phyloP scores from a whole-genome alignment of 306 rosid genomes.

The Lagenaria siceraria region DNA sequence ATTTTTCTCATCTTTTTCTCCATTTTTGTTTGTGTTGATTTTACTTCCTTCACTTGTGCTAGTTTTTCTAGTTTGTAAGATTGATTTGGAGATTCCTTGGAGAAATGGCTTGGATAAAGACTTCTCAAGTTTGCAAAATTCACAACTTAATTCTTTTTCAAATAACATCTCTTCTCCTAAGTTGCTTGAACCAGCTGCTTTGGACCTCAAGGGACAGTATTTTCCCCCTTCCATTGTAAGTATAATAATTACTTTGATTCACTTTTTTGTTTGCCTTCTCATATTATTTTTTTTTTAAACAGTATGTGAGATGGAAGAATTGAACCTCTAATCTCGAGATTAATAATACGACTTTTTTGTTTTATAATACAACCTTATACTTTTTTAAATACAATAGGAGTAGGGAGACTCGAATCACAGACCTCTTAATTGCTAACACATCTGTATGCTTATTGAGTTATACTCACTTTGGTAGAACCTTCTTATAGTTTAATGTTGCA shows the following conservation, averaged over 20 bases:
- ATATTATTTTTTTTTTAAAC: no score
- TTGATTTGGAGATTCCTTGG: not conserved
- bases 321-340: no score
- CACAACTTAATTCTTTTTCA: not conserved
- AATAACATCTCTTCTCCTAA: not conserved
- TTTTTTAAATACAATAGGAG: no score
- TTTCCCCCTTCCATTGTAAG: not conserved
- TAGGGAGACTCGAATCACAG: no score
- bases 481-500: no score
- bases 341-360: no score
- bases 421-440: no score
- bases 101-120: not conserved
- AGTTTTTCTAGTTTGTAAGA: not conserved
- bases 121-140: not conserved
- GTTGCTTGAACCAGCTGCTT: not conserved
- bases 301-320: no score
- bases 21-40: not conserved
- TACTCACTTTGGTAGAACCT: no score
- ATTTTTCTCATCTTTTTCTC: not conserved
- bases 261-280: not conserved
- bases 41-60: not conserved
- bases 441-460: no score
- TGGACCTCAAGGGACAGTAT: not conserved
- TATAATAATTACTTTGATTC: not conserved
- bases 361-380: no score